phyloP scores from a whole-genome alignment of 2,329 filamentous ascomycete species.

The Sclerotinia sclerotiorum region DNA sequence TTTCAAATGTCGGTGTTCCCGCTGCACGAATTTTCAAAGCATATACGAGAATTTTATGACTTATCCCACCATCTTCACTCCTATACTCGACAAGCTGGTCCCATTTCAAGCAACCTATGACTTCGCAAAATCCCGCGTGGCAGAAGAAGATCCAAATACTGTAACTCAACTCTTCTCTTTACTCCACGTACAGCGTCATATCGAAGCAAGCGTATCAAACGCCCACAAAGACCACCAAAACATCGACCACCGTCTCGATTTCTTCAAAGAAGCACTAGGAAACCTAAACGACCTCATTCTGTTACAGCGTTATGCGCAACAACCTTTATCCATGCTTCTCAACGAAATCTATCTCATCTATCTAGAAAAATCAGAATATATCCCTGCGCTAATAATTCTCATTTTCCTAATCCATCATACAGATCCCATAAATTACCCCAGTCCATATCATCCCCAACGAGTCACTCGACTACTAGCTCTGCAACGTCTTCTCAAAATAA shows the following conservation, averaged over 20 bases:
- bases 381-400: constrained; percentile 50
- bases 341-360: constrained; percentile 48
- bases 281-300: constrained; percentile 24
- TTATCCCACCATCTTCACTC: background rate
- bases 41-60: background rate
- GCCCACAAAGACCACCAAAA: background rate
- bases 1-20: constrained; percentile 17
- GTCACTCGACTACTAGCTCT: constrained; percentile 53
- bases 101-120: background rate
- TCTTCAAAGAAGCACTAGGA: constrained; percentile 2
- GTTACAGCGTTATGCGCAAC: constrained; percentile 12
- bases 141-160: constrained; percentile 11
- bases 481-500: constrained; percentile 53
- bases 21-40: background rate
- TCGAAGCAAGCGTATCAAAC: background rate
- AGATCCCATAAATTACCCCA: constrained; percentile 52
- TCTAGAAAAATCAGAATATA: constrained; percentile 47
- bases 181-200: constrained; percentile 18
- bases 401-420: constrained; percentile 40
- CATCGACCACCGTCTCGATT: constrained; percentile 13
- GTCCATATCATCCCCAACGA: constrained; percentile 52
- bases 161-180: constrained; percentile 14
- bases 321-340: constrained; percentile 42
- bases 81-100: constrained; percentile 5
- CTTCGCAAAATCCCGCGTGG: constrained; percentile 5